Conservation (phyloP, 202 grass and related monocot species). For the Miscanthus sacchariflorus region DNA sequence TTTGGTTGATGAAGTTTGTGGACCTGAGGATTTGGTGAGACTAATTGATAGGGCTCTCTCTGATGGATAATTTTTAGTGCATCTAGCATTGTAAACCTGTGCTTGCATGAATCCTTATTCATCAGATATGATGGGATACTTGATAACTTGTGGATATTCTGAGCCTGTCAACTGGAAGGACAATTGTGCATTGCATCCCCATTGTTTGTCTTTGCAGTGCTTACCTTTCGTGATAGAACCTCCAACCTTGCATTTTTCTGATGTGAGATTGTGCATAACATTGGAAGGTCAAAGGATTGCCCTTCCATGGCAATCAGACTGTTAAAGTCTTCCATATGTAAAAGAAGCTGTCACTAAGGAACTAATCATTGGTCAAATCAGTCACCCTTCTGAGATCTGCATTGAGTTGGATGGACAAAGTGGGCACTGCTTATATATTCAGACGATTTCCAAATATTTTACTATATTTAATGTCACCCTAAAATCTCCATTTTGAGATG, state of each 20-base stretch:
- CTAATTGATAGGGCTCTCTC: constrained; percentile 57
- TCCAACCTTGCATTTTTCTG: not conserved
- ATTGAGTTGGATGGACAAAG: constrained; percentile 23
- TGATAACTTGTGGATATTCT: constrained; percentile 1
- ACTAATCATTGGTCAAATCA: not conserved
- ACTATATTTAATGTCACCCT: not conserved
- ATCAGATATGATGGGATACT: not conserved
- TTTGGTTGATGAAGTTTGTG: constrained; percentile 45
- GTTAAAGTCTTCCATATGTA: constrained; percentile 12
- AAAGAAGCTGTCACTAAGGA: not conserved
- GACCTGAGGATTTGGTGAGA: constrained; percentile 70
- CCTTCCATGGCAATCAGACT: not conserved
- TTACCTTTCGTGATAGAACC: not conserved
- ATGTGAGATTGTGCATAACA: constrained; percentile 9
- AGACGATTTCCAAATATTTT: not conserved
- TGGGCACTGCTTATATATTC: not conserved
- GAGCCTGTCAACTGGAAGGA: constrained; percentile 17
- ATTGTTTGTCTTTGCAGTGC: not conserved
- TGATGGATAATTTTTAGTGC: constrained; percentile 19
- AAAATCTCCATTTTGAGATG: not conserved
- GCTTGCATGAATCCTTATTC: constrained; percentile 15
- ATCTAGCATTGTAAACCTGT: constrained; percentile 24
- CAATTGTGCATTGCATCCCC: not conserved
- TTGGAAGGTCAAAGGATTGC: not conserved
- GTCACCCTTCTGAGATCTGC: not conserved